phyloP scores from a whole-genome alignment of 345 rosid genomes.

The Eucalyptus cloeziana region DNA sequence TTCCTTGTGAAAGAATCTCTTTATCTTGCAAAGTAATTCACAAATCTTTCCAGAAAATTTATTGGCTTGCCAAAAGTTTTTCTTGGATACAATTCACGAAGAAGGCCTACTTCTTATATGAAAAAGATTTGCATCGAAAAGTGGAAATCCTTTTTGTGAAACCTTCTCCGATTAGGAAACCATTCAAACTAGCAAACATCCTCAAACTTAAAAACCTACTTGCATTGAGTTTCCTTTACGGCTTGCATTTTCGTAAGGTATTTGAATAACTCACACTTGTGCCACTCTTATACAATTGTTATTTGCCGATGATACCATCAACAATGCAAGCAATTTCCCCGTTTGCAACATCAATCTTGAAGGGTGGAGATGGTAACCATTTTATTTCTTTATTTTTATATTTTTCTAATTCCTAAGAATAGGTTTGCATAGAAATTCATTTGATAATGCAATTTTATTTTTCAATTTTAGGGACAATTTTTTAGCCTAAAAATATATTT shows the following conservation, averaged over 20 bases:
- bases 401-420: too few species aligned
- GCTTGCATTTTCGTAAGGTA: too few species aligned
- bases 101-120: not conserved
- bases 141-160: too few species aligned
- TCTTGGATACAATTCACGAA: not conserved
- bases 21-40: not conserved
- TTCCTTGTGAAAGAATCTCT: not conserved
- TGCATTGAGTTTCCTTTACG: not conserved
- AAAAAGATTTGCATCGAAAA: not conserved
- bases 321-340: not conserved
- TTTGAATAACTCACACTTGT: not conserved
- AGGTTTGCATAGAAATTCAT: fast-evolving
- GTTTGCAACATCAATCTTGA: not conserved
- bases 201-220: not conserved
- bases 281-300: not conserved
- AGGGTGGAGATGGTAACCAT: not conserved
- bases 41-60: not conserved
- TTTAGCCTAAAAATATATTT: not conserved
- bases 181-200: too few species aligned
- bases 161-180: too few species aligned
- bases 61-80: not conserved
- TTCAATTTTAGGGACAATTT: too few species aligned
- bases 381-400: too few species aligned
- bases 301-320: not conserved
- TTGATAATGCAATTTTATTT: too few species aligned